Base-by-base conservation (phyloP, 1,284 basidiomycete species). In the Malassezia obtusa region DNA sequence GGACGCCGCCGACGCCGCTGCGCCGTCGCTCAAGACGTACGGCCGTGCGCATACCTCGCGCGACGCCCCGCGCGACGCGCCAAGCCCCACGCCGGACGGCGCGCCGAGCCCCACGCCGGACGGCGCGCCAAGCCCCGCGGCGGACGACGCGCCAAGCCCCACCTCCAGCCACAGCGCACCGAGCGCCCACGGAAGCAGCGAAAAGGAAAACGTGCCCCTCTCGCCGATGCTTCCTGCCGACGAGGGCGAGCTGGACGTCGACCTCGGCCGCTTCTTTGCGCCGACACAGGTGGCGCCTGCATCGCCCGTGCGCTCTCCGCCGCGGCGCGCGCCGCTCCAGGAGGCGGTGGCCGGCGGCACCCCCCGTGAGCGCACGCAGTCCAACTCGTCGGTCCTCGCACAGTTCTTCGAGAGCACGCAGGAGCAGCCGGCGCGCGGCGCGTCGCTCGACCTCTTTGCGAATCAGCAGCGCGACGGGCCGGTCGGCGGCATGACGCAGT, bases 331-430 rank as follows among this genome's bases (percentile, higher is more conserved):
- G 9, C 51, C 57, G 37, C 37, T 32, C 6, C 58, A 56, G 4
- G 19, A 21, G 7, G 17, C 38, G 3, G 15, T 14, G 38, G 12
- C 11, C 7, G 17, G 21, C 3, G 38, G 22, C 15, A 14, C 10
- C 11, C 22, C 38, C 15, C n/a, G 35, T 14, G 26, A 31, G 5
- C 47, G 48, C 22, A 56, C 40, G 11, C 49, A 28, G 2, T 65
- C 66, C 3, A 60, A 57, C 37, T 58, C 58, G 22, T 63, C 63
- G 8, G 66, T 65, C 2, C 62, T 70, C 9, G 68, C 64, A 11
- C 66, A 67, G 32, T 70, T 70, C 56, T 70, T 70, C 49, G 53
- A 63, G 24, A 60, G 58, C n/a, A 68, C 66, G 19, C 67, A 67
- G 36, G 60, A 62, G 28, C 50, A 59, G 26, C 50, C 57, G 10